Conservation (phyloP, 164 flowering plant genomes). For the Kingdonia uniflora region DNA sequence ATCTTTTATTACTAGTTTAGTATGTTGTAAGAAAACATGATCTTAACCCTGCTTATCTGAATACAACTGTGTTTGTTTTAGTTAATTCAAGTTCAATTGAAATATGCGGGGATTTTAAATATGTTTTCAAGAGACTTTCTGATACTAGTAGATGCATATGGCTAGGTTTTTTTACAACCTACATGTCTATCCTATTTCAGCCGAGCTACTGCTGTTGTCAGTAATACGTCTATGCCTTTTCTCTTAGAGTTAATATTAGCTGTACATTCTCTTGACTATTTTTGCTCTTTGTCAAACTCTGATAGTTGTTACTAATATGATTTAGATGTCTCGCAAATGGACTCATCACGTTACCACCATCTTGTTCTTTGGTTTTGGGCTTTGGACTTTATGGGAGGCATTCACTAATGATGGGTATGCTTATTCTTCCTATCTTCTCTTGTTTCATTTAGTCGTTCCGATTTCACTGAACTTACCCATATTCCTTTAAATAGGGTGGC, state of each 20-base stretch:
- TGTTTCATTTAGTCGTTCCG: no score
- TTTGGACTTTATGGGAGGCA: constrained; percentile 94
- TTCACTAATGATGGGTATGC: constrained; percentile 59
- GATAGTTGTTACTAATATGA: neutral
- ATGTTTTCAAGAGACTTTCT: neutral
- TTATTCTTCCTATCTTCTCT: constrained; percentile 1
- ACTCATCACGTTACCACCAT: constrained; percentile 87
- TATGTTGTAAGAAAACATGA: no score
- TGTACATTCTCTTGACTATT: neutral
- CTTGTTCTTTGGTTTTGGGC: constrained; percentile 83
- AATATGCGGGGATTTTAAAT: no score
- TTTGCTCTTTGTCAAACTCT: neutral
- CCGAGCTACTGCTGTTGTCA: no score
- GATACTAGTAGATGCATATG: neutral
- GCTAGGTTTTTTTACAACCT: neutral
- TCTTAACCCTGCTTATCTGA: no score
- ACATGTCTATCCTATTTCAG: neutral
- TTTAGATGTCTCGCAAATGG: constrained; percentile 81
- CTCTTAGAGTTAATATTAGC: no score
- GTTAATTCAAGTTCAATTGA: no score
- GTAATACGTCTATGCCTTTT: no score
- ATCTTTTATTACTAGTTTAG: no score
- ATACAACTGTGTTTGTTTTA: no score
- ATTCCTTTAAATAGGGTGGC: constrained; percentile 42
- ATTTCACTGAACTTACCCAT: no score